Percentiles rank a stretch among this genome's conserved stretches.
Conservation (phyloP, 768 basidiomycete genomes). For the Calocybe indica region DNA sequence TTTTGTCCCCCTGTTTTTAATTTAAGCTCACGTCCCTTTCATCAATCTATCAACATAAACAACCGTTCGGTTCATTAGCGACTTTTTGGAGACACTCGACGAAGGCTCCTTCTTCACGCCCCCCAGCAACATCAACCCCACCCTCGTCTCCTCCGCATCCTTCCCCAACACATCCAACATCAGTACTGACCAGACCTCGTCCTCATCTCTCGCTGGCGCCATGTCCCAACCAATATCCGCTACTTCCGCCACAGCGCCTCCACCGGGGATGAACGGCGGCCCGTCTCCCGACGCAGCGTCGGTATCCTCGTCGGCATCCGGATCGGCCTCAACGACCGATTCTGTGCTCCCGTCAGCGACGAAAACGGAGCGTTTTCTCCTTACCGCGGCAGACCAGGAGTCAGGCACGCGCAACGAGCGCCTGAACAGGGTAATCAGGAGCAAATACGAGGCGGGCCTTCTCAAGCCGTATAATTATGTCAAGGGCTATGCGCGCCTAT, state of each 20-base stretch:
- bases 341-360: constrained; percentile 67
- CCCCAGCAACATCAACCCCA: constrained; percentile 18
- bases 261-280: constrained; percentile 9
- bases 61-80: constrained; percentile 33
- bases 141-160: constrained; percentile 14
- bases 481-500: constrained; percentile 88
- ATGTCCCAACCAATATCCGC: neutral
- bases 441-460: constrained; percentile 94
- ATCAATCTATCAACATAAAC: neutral
- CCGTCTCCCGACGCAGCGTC: constrained; percentile 21
- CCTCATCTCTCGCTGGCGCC: neutral
- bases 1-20: constrained; percentile 15
- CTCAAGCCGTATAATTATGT: constrained; percentile 96
- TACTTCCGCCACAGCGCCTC: neutral
- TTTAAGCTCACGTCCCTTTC: constrained; percentile 3
- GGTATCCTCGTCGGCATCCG: neutral
- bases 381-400: constrained; percentile 94
- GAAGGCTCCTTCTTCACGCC: constrained; percentile 79
- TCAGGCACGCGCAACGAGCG: constrained; percentile 87
- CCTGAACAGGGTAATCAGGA: constrained; percentile 84
- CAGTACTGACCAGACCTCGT: neutral
- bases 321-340: constrained; percentile 20
- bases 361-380: constrained; percentile 82
- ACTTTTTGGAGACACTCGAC: constrained; percentile 85
- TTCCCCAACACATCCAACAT: neutral